A percentile compares a stretch with the other conserved stretches of the same genome.
phyloP scores from a whole-genome alignment of 352 stramenopile species.

The Globisporangium paroecandrum region DNA sequence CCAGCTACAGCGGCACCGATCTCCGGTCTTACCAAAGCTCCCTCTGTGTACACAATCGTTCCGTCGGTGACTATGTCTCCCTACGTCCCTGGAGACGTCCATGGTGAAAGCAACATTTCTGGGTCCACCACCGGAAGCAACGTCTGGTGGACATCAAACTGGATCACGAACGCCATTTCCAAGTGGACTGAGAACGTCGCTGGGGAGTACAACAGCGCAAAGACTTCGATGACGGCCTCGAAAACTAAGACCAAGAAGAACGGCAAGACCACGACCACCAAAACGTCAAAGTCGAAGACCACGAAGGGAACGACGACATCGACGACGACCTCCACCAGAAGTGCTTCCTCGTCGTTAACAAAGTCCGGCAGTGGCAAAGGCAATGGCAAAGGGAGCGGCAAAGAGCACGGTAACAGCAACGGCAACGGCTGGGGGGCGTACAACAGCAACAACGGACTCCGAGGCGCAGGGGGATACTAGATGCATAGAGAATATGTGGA shows the following conservation, averaged over 20 bases:
- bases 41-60: not conserved
- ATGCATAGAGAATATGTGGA: constrained; percentile 12
- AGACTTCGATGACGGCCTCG: constrained; percentile 8
- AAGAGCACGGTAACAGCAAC: not conserved
- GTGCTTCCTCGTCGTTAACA: not conserved
- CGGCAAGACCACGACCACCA: not conserved
- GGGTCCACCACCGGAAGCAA: constrained; percentile 16
- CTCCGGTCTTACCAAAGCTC: not conserved
- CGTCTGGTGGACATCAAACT: constrained; percentile 22
- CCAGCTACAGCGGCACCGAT: not conserved
- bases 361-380: constrained; percentile 5
- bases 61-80: constrained; percentile 3
- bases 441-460: constrained; percentile 11
- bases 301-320: not conserved
- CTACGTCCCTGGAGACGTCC: constrained; percentile 31
- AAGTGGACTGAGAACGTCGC: constrained; percentile 9
- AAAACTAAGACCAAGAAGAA: constrained; percentile 1
- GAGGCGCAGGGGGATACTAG: constrained; percentile 8
- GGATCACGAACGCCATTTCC: constrained; percentile 7
- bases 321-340: not conserved
- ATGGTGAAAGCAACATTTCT: constrained; percentile 19
- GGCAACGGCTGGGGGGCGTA: constrained; percentile 9
- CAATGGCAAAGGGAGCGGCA: not conserved
- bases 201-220: constrained; percentile 4
- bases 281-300: not conserved